phyloP scores from a whole-genome alignment of 768 basidiomycete species.

The Leccinum obscurum region DNA sequence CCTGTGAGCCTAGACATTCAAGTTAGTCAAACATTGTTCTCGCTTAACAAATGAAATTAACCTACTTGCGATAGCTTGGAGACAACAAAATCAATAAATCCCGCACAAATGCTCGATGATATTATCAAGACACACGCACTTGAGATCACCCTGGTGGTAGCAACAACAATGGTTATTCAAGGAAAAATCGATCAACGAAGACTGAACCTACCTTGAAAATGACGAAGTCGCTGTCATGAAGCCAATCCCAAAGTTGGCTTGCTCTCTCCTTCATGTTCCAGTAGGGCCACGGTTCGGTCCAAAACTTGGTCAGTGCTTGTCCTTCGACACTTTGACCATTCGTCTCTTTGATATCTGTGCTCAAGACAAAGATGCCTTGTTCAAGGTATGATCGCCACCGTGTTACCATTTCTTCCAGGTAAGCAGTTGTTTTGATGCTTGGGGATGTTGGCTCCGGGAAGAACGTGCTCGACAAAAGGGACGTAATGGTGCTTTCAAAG shows the following conservation, averaged over 20 bases:
- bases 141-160: conserved; percentile 75
- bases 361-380: conserved; percentile 68
- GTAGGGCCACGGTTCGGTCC: conserved; percentile 76
- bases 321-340: conserved; percentile 26
- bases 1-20: conserved; percentile 68
- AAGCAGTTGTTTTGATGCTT: conserved; percentile 31
- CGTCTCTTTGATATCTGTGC: conserved; percentile 37
- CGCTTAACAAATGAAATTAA: background rate
- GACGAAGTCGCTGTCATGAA: conserved; percentile 64
- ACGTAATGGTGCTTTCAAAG: conserved; percentile 59
- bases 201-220: conserved; percentile 70
- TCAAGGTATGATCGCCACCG: conserved; percentile 78
- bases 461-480: conserved; percentile 61
- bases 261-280: conserved; percentile 67
- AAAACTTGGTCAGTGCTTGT: conserved; percentile 47
- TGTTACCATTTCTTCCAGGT: conserved; percentile 58
- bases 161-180: background rate
- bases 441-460: conserved; percentile 38
- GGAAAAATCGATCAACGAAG: background rate
- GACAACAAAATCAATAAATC: conserved; percentile 5
- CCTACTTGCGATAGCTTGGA: conserved; percentile 80
- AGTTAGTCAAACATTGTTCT: conserved; percentile 4
- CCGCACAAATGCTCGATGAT: background rate
- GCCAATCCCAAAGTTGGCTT: conserved; percentile 46
- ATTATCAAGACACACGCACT: conserved; percentile 52